phyloP scores from a whole-genome alignment of 805 yeast species.

The Kluyveromyces aestuarii region DNA sequence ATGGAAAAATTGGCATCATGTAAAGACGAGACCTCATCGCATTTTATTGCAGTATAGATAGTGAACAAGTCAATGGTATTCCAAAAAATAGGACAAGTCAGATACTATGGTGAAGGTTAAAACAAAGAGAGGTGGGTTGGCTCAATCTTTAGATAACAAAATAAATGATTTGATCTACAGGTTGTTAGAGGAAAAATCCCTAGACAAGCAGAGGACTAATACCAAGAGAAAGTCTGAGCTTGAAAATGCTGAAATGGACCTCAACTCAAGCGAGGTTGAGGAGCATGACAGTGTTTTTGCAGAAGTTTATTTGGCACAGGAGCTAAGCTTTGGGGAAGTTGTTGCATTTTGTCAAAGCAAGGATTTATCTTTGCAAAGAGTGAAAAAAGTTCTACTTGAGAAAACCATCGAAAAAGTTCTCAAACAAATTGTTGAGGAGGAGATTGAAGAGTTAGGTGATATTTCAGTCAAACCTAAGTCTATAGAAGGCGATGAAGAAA shows the following conservation, averaged over 20 bases:
- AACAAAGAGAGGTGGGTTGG: slow-evolving; percentile 17
- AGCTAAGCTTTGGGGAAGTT: slow-evolving; percentile 43
- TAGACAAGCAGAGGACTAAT: slow-evolving; percentile 29
- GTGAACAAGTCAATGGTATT: too few relatives aligned
- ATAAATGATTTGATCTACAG: slow-evolving; percentile 46
- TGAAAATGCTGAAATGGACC: slow-evolving; percentile 8
- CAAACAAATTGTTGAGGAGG: slow-evolving; percentile 48
- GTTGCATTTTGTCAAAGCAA: slow-evolving; percentile 51
- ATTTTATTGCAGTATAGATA: too few relatives aligned
- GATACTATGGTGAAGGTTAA: slow-evolving; percentile 29
- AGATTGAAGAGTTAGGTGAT: slow-evolving; percentile 42
- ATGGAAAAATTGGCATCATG: background rate
- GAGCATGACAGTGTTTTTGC: slow-evolving; percentile 20
- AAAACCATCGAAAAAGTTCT: slow-evolving; percentile 56
- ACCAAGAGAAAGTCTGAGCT: slow-evolving; percentile 11
- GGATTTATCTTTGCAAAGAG: slow-evolving; percentile 59
- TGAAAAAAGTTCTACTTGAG: slow-evolving; percentile 55
- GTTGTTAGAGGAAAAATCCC: slow-evolving; percentile 51
- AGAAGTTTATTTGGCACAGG: slow-evolving; percentile 43
- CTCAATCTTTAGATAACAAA: slow-evolving; percentile 42
- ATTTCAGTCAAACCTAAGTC: slow-evolving; percentile 13
- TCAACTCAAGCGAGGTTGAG: slow-evolving; percentile 2
- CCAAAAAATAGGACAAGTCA: too few relatives aligned
- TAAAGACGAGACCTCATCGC: background rate
- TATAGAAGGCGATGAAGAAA: slow-evolving; percentile 18